phyloP scores from a whole-genome alignment of 2,329 filamentous ascomycete genomes.

The Colletotrichum sansevieriae region DNA sequence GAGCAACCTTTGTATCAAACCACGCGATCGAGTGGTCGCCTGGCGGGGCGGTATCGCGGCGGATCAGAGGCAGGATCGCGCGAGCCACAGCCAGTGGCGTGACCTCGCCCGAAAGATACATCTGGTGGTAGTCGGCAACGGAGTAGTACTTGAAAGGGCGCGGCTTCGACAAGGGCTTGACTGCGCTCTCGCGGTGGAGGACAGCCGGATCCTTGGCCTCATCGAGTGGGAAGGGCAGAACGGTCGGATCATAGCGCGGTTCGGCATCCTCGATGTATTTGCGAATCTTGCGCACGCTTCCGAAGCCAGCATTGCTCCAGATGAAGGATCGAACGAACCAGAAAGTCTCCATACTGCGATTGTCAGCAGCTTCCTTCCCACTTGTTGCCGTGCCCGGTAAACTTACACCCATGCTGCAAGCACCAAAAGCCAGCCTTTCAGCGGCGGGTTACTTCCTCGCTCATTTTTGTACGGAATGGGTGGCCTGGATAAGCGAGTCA shows the following conservation, averaged over 20 bases:
- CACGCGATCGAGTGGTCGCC: conserved; percentile 59
- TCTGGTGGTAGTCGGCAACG: conserved; percentile 58
- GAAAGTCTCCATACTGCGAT: conserved; percentile 67
- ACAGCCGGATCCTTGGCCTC: conserved; percentile 57
- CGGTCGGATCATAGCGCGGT: conserved; percentile 60
- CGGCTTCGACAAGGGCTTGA: conserved; percentile 20
- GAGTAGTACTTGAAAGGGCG: conserved; percentile 48
- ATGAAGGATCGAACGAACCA: conserved; percentile 66
- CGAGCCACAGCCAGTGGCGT: conserved; percentile 61
- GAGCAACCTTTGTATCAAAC: conserved; percentile 58
- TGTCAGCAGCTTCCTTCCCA: not conserved
- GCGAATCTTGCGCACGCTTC: conserved; percentile 65
- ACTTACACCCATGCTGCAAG: conserved; percentile 68
- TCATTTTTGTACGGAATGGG: conserved; percentile 60
- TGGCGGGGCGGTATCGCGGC: conserved; percentile 52
- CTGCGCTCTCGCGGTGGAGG: conserved; percentile 35
- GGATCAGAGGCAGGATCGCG: conserved; percentile 60
- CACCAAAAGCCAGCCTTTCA: conserved; percentile 67
- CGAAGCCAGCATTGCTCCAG: conserved; percentile 76
- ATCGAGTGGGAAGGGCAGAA: conserved; percentile 56
- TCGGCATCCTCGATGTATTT: conserved; percentile 64
- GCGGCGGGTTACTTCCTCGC: conserved; percentile 66
- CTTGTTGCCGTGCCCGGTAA: not conserved
- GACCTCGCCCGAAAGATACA: conserved; percentile 59
- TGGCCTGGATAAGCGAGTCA: conserved; percentile 47